phyloP scores from a whole-genome alignment of 306 rosid genomes.

The Prunus armeniaca region DNA sequence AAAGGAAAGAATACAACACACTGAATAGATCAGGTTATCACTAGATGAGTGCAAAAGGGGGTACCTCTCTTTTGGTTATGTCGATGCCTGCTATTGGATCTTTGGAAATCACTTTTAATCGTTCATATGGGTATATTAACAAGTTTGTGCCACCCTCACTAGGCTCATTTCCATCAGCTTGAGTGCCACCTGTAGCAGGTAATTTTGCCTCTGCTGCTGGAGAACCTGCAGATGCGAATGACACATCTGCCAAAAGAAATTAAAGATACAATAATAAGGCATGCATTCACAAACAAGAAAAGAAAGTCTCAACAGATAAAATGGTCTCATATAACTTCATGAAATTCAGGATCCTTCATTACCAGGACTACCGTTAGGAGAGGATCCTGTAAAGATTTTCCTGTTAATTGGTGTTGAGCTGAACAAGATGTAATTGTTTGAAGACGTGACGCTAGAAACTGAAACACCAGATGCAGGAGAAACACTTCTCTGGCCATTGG shows the following conservation, averaged over 20 bases:
- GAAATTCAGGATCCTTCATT: constrained; percentile 19
- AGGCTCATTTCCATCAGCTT: constrained; percentile 35
- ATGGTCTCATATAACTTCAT: neutral
- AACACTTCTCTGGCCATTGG: constrained; percentile 63
- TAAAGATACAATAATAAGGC: neutral
- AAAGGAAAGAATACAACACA: neutral
- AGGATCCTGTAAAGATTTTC: constrained; percentile 63
- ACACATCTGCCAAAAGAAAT: constrained; percentile 29
- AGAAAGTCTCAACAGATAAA: constrained; percentile 1
- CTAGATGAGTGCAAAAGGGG: constrained; percentile 1
- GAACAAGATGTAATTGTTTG: constrained; percentile 27
- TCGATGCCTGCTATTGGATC: constrained; percentile 64
- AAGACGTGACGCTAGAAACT: constrained; percentile 42
- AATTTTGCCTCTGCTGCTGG: constrained; percentile 30
- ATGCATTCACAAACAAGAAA: neutral
- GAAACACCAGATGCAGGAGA: constrained; percentile 56
- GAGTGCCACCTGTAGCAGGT: constrained; percentile 24
- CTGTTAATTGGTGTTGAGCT: constrained; percentile 35
- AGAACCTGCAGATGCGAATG: constrained; percentile 35
- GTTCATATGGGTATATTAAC: constrained; percentile 60
- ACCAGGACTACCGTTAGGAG: constrained; percentile 49
- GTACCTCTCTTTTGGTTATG: constrained; percentile 82
- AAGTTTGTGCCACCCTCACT: constrained; percentile 27
- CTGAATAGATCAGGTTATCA: neutral
- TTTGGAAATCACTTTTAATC: constrained; percentile 54